Percentiles rank a stretch among this genome's conserved stretches.
phyloP scores from a whole-genome alignment of 345 rosid species.

The Populus simonii region DNA sequence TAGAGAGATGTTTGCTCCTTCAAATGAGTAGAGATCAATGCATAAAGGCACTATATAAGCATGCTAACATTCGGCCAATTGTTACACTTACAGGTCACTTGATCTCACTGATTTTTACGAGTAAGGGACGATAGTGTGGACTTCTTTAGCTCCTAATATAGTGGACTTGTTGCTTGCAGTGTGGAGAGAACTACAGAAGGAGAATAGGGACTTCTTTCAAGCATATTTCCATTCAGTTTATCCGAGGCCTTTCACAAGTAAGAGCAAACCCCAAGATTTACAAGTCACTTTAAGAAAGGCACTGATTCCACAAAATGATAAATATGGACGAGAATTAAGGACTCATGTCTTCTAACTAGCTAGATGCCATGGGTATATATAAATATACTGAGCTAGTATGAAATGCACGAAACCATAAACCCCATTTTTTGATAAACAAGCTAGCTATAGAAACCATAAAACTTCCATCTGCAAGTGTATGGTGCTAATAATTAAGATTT shows the following conservation, averaged over 20 bases:
- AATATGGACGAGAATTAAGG: background rate
- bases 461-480: background rate
- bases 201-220: slow-evolving; percentile 65
- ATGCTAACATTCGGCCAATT: slow-evolving; percentile 60
- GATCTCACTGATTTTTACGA: background rate
- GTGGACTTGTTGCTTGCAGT: slow-evolving; percentile 34
- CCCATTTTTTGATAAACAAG: background rate
- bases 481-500: background rate
- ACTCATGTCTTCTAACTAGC: background rate
- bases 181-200: slow-evolving; percentile 72
- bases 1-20: slow-evolving; percentile 76
- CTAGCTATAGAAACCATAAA: background rate
- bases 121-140: background rate
- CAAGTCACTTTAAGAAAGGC: background rate
- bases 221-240: slow-evolving; percentile 42
- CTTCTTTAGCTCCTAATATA: background rate
- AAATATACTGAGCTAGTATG: too few relatives aligned
- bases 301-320: background rate
- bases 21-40: slow-evolving; percentile 76
- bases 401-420: background rate
- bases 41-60: slow-evolving; percentile 51
- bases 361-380: too few relatives aligned
- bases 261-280: slow-evolving; percentile 6
- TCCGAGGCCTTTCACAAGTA: slow-evolving; percentile 41
- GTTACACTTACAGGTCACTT: slow-evolving; percentile 60